phyloP scores from a whole-genome alignment of 257 asterid species.

The Mitragyna speciosa region DNA sequence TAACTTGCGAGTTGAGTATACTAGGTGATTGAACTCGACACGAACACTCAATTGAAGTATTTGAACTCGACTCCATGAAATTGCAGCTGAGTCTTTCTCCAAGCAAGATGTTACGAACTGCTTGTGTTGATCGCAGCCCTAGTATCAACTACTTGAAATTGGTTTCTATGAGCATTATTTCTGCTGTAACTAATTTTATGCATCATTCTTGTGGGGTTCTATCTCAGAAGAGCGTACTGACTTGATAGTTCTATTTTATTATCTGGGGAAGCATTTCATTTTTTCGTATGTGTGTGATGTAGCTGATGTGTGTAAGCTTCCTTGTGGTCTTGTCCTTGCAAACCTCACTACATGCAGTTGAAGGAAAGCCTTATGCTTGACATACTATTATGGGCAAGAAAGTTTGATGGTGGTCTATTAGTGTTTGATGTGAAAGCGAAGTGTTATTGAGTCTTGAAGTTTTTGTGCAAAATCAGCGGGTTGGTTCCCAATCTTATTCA shows the following conservation, averaged over 20 bases:
- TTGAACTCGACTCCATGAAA: background rate
- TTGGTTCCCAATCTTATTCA: background rate
- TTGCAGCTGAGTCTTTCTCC: background rate
- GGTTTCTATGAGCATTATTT: background rate
- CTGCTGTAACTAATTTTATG: background rate
- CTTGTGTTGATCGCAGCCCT: background rate
- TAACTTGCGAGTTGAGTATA: background rate
- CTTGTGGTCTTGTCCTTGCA: background rate
- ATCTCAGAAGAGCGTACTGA: background rate
- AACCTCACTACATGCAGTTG: background rate
- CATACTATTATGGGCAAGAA: background rate
- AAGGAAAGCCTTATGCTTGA: background rate
- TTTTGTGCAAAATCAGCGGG: background rate
- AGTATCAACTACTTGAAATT: background rate
- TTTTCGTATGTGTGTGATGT: background rate
- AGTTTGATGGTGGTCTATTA: background rate
- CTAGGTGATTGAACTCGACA: background rate
- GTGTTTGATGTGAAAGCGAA: background rate
- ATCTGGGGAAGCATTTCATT: background rate
- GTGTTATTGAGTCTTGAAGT: background rate
- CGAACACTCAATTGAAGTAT: background rate
- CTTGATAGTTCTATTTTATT: background rate
- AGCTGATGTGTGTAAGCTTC: background rate
- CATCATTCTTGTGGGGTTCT: background rate
- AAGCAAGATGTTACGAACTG: background rate